Conservation (phyloP, 2,329 filamentous ascomycete species). For the Sporothrix curviconia region DNA sequence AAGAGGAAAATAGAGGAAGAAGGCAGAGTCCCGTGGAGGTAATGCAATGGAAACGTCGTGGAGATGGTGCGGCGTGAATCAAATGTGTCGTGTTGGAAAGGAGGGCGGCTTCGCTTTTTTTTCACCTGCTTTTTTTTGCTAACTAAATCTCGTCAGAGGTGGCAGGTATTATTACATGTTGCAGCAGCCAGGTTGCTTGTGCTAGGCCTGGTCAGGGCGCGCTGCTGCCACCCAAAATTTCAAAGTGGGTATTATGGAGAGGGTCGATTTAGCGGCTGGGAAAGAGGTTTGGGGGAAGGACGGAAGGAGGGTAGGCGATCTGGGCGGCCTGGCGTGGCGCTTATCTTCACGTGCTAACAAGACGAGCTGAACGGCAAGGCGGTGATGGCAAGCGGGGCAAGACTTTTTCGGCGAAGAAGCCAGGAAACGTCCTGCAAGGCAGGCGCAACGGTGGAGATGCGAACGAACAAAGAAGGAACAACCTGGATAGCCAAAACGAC, state of each 20-base stretch:
- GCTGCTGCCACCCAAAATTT: too few species aligned
- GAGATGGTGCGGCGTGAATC: neutral
- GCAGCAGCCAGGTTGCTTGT: neutral
- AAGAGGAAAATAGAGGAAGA: neutral
- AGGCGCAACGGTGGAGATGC: neutral
- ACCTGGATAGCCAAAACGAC: neutral
- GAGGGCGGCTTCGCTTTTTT: constrained; percentile 2
- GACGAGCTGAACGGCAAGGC: constrained; percentile 3
- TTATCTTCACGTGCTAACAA: constrained; percentile 12
- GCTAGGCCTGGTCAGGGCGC: neutral
- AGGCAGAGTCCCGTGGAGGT: too few species aligned
- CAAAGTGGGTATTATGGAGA: constrained; percentile 3
- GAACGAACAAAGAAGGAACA: neutral
- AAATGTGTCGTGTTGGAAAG: neutral
- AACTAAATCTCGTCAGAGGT: constrained; percentile 9
- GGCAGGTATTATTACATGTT: constrained; percentile 9
- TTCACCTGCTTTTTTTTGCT: constrained; percentile 4
- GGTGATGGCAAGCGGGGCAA: neutral
- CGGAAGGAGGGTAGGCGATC: neutral
- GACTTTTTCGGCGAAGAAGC: too few species aligned
- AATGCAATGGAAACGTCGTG: neutral
- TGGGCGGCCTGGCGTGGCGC: neutral
- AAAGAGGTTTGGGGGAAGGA: neutral
- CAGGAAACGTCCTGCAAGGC: neutral
- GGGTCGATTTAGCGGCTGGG: neutral